Percentiles rank a stretch among this genome's conserved stretches.
Conservation (phyloP, 768 basidiomycete species). For the Fomitopsis serialis region DNA sequence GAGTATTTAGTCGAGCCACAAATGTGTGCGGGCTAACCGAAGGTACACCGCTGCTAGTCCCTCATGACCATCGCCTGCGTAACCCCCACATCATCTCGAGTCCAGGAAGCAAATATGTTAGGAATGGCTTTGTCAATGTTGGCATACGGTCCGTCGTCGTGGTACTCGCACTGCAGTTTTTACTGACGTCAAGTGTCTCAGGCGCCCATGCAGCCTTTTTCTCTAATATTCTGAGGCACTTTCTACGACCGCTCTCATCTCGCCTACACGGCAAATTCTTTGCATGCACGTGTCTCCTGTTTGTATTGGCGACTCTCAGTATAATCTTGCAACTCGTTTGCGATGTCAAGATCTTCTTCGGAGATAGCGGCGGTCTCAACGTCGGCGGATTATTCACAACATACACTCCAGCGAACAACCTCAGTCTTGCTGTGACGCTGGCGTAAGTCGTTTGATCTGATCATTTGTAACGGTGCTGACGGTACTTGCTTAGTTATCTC, state of each 20-base stretch:
- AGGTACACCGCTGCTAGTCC: not conserved
- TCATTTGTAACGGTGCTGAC: not conserved
- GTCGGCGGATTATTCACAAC: slow-evolving; percentile 20
- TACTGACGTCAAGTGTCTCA: not conserved
- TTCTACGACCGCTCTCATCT: not conserved
- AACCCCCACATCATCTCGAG: not conserved
- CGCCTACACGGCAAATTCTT: not conserved
- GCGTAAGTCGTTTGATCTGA: slow-evolving; percentile 15
- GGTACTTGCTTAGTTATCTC: not conserved
- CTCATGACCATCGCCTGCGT: not conserved
- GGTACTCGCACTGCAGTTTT: too few relatives aligned
- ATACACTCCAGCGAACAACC: slow-evolving; percentile 9
- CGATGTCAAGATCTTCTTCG: slow-evolving; percentile 19
- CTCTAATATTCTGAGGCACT: slow-evolving; percentile 4
- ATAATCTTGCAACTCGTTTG: slow-evolving; percentile 19
- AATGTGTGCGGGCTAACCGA: not conserved
- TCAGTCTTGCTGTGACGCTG: slow-evolving; percentile 17
- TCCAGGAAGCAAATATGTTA: slow-evolving; percentile 12
- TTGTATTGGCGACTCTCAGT: slow-evolving; percentile 13
- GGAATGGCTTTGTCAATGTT: slow-evolving; percentile 20
- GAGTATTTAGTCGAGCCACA: too few relatives aligned
- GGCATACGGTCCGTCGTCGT: slow-evolving; percentile 18
- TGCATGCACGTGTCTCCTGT: slow-evolving; percentile 12
- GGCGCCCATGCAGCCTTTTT: slow-evolving; percentile 15
- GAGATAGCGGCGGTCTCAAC: slow-evolving; percentile 12